Evolutionary conservation across 345 rosid genomes (phyloP).

Genomic region (Nephelium lappaceum): DNA sequence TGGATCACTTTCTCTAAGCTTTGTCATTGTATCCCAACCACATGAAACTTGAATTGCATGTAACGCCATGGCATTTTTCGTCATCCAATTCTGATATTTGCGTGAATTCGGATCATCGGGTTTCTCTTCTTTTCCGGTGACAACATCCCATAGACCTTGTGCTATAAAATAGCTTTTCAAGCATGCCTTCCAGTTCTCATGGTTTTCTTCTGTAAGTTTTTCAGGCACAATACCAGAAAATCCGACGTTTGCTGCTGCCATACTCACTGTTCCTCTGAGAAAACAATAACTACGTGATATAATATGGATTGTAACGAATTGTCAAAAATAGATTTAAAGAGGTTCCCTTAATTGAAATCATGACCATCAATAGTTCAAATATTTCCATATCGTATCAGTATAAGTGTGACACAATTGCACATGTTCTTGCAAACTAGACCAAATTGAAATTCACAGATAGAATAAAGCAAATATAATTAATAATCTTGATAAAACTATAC

Average conservation of each 20-base stretch:
- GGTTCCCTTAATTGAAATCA: too few relatives aligned
- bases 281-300: background rate
- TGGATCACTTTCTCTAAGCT: background rate
- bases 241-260: background rate
- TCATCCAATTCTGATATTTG: background rate
- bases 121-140: background rate
- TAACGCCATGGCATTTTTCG: conserved; percentile 7
- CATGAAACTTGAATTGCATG: conserved; percentile 12
- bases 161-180: conserved; percentile 1
- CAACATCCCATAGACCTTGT: background rate
- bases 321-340: too few relatives aligned
- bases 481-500: too few relatives aligned
- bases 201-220: conserved; percentile 4
- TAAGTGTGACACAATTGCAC: too few relatives aligned
- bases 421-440: too few relatives aligned
- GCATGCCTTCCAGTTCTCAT: conserved; percentile 6
- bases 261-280: background rate
- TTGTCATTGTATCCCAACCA: background rate
- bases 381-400: too few relatives aligned
- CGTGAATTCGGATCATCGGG: background rate
- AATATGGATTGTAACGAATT: background rate
- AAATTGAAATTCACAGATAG: too few relatives aligned
- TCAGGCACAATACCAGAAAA: background rate
- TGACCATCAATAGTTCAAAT: too few relatives aligned
- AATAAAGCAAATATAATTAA: background rate